Percentiles rank a stretch among this genome's conserved stretches.
Conservation (phyloP, 2,329 filamentous ascomycete genomes). For the Aspergillus ruber region DNA sequence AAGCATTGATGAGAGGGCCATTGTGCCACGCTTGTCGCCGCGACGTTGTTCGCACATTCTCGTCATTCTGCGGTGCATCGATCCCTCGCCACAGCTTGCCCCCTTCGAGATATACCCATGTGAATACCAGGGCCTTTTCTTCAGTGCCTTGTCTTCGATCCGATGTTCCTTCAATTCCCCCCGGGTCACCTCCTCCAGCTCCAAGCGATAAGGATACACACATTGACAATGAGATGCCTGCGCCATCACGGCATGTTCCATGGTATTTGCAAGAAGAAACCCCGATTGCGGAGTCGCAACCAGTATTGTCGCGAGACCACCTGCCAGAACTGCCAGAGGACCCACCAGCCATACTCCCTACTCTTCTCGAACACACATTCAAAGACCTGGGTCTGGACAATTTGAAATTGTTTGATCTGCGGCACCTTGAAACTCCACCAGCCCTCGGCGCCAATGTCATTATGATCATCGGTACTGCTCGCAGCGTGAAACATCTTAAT, state of each 20-base stretch:
- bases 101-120: constrained; percentile 9
- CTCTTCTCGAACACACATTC: constrained; percentile 70
- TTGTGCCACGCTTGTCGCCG: constrained; percentile 24
- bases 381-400: constrained; percentile 82
- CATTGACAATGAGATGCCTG: neutral
- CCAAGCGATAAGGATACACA: constrained; percentile 4
- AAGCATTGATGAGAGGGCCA: constrained; percentile 23
- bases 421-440: constrained; percentile 74
- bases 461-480: constrained; percentile 87
- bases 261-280: constrained; percentile 77
- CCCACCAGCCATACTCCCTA: constrained; percentile 63
- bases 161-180: constrained; percentile 15
- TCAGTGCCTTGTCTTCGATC: constrained; percentile 14
- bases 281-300: constrained; percentile 31
- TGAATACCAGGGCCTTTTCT: constrained; percentile 17
- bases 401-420: constrained; percentile 73
- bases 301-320: constrained; percentile 47
- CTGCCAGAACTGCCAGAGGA: constrained; percentile 61
- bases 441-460: constrained; percentile 82
- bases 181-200: neutral
- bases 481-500: constrained; percentile 88
- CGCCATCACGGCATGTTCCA: constrained; percentile 42
- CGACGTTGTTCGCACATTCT: constrained; percentile 23
- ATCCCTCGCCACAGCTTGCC: constrained; percentile 14
- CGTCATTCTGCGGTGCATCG: constrained; percentile 21